Evolutionary conservation across 176 grass and related monocot species (phyloP), one percentile per base, ranked within the genome.

Genomic region (Secale cereale): DNA sequence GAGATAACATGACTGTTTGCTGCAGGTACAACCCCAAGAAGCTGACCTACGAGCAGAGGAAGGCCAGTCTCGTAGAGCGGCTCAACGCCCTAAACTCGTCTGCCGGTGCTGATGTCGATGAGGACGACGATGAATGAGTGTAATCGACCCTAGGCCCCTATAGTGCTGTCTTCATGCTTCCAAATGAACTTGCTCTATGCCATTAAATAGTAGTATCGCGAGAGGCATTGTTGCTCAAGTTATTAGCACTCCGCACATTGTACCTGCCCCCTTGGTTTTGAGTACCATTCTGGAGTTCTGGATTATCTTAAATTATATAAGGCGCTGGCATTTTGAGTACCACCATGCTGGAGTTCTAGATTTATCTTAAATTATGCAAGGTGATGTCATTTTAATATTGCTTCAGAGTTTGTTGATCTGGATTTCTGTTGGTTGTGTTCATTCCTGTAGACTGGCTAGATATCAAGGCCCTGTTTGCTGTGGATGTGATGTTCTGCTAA

Each of bases 41-140:
- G 83, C 92, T 97, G 45, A 92, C 94, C 6, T 97, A 94, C 6
- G 94, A 94, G 30, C 77, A 97, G 86, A 92, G 94, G 86, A 97
- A 90, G 80, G 94, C 92, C n/a, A 97, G 74, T 10, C 89, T 97
- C 0, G 79, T 97, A 0, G 43, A 92, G 78, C 88, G 92, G 36
- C 82, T 97, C 65, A 94, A 94, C 2, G 85, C 83, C 20, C 86
- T 97, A 52, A 97, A 97, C 70, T 43, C 85, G 3, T 76, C 83
- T 1, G 92, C 74, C 35, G 92, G 62, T 71, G 69, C 92, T 36
- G 89, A 86, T 6, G 69, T 25, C 2, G 94, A 97, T 11, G 91
- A 93, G 11, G 69, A 71, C 7, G 92, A 94, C 26, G 94, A 94
- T 1, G 90, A 97, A 43, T 93, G 71, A 89, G 10, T 36, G 40